phyloP scores from a whole-genome alignment of 108 stramenopile genomes.

The Nannochloropsis oceanica region DNA sequence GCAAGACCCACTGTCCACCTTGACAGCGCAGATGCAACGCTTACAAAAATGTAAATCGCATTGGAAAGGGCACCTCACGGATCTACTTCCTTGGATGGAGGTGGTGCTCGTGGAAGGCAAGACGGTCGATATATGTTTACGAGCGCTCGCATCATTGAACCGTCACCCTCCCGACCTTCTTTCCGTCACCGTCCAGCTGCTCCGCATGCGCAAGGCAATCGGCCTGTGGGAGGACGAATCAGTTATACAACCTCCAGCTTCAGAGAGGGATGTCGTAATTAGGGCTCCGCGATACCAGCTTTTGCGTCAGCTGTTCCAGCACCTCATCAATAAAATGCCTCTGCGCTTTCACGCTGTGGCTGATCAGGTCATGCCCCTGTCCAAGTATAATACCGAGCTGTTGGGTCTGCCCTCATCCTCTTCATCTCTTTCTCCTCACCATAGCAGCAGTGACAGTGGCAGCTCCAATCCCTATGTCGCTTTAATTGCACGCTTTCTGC shows the following conservation, averaged over 20 bases:
- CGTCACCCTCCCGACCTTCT: neutral
- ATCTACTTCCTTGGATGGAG: neutral
- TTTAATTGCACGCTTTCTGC: neutral
- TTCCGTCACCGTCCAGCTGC: neutral
- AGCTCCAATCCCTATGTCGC: neutral
- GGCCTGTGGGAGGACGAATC: neutral
- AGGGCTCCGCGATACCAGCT: neutral
- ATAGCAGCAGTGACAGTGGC: neutral
- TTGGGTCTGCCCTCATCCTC: neutral
- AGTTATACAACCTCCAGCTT: neutral
- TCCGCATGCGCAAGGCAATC: neutral
- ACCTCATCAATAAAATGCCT: neutral
- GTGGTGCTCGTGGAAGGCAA: neutral
- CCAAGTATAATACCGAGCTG: neutral
- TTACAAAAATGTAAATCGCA: neutral
- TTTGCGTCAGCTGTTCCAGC: neutral
- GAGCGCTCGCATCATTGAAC: neutral
- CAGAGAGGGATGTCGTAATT: neutral
- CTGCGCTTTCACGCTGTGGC: neutral
- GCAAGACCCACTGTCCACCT: neutral
- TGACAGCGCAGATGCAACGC: neutral
- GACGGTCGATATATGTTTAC: neutral
- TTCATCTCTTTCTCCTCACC: neutral
- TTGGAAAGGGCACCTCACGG: neutral
- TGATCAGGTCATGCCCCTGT: neutral